Conservation (phyloP, 305 asterid genomes). For the Plantago coronopus region DNA sequence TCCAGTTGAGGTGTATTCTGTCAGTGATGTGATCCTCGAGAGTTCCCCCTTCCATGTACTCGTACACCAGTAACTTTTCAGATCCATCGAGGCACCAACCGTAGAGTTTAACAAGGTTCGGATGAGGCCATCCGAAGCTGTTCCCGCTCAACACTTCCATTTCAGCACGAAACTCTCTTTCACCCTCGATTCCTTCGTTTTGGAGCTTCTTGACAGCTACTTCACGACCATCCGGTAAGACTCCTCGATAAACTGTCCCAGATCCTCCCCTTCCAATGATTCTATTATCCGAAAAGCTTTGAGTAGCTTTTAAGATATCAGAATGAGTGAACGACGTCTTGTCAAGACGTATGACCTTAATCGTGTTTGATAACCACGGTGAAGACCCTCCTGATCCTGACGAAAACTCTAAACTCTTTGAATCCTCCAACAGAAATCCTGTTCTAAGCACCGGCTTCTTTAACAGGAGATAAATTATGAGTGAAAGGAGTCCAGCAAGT, state of each 20-base stretch:
- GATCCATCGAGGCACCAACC: constrained; percentile 91
- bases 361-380: constrained; percentile 61
- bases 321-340: constrained; percentile 78
- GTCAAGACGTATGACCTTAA: constrained; percentile 77
- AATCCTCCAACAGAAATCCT: constrained; percentile 44
- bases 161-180: constrained; percentile 78
- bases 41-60: constrained; percentile 93
- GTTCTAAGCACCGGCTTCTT: constrained; percentile 45
- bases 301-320: constrained; percentile 77
- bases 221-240: constrained; percentile 73
- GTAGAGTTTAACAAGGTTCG: constrained; percentile 74
- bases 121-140: constrained; percentile 91
- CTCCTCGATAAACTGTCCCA: constrained; percentile 78
- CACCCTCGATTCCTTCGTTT: constrained; percentile 83
- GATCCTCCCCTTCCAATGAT: constrained; percentile 86
- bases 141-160: constrained; percentile 82
- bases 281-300: constrained; percentile 65
- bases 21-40: constrained; percentile 67
- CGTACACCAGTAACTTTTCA: constrained; percentile 76
- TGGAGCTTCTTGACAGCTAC: constrained; percentile 83
- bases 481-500: constrained; percentile 52
- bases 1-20: constrained; percentile 48
- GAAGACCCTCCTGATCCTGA: constrained; percentile 66
- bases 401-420: constrained; percentile 38
- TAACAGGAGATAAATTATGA: constrained; percentile 43